Evolutionary conservation across 352 stramenopile species (phyloP).

Genomic region (Pythium plurisporium): DNA sequence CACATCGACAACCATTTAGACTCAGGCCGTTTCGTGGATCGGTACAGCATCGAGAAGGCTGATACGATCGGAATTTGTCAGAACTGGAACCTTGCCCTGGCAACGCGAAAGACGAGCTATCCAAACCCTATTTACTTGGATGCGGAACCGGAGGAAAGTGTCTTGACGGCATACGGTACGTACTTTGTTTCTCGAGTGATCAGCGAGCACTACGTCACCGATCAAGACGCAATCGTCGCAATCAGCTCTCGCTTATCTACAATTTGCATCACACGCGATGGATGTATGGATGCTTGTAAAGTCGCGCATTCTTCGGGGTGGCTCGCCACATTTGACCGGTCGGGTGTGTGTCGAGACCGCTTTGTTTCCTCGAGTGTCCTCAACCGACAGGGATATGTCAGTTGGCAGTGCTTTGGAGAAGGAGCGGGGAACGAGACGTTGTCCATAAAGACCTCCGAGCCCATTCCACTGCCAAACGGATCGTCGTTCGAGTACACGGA

Average conservation of each 20-base stretch:
- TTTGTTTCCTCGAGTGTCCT: background rate
- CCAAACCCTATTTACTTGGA: conserved; percentile 5
- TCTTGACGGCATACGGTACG: conserved; percentile 7
- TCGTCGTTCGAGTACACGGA: conserved; percentile 4
- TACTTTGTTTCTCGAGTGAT: background rate
- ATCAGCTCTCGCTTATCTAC: conserved; percentile 1
- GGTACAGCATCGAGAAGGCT: background rate
- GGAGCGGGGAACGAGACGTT: conserved; percentile 1
- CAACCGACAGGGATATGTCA: conserved; percentile 12
- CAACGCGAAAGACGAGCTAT: too few species aligned
- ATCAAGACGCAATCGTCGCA: background rate
- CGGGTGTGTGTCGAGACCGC: conserved; percentile 1
- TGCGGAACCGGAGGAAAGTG: background rate
- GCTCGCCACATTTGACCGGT: conserved; percentile 13
- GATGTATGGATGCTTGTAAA: background rate
- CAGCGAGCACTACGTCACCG: conserved; percentile 5
- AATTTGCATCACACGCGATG: conserved; percentile 12
- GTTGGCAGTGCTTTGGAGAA: conserved; percentile 5
- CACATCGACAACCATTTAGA: conserved; percentile 7
- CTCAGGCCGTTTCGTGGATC: conserved; percentile 7
- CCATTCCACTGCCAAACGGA: too few species aligned
- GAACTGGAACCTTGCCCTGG: conserved; percentile 14
- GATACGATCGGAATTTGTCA: conserved; percentile 10
- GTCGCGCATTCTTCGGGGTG: background rate
- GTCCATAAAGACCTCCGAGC: conserved; percentile 2